These are phyloP conservation scores for Albatrellus sp. DNA, from an alignment of 1,284 basidiomycete species.

Conservation along the genomic window DNA sequence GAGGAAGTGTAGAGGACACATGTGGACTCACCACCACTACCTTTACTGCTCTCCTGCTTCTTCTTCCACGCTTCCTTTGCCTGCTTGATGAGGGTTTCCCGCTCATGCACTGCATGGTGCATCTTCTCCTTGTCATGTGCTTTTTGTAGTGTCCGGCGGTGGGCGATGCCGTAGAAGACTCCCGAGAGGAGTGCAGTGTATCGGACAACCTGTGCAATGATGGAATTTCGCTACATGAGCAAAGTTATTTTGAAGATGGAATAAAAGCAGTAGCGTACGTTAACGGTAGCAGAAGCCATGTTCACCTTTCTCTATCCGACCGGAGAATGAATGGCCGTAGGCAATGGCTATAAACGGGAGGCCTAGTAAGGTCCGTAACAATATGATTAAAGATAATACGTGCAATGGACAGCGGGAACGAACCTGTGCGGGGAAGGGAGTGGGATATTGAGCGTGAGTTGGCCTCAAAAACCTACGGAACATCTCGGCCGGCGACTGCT, in stretches of 20 bases:
- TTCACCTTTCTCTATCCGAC: constrained; percentile 11
- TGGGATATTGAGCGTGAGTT: constrained; percentile 2
- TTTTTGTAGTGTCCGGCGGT: constrained; percentile 83
- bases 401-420: not conserved
- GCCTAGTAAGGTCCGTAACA: not conserved
- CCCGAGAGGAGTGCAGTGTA: constrained; percentile 88
- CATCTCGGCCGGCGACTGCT: constrained; percentile 7
- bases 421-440: constrained; percentile 3
- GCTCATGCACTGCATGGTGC: constrained; percentile 56
- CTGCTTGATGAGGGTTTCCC: constrained; percentile 72
- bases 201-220: constrained; percentile 69
- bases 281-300: constrained; percentile 57
- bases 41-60: constrained; percentile 46
- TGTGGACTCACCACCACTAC: constrained; percentile 32
- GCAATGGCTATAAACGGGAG: constrained; percentile 3
- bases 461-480: constrained; percentile 5
- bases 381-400: not conserved
- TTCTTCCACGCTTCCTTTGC: constrained; percentile 87
- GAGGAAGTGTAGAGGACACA: not conserved
- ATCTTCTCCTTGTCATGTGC: constrained; percentile 64
- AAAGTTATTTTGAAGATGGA: not conserved
- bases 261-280: constrained; percentile 26
- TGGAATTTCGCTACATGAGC: not conserved
- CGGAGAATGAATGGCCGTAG: constrained; percentile 5
- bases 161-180: constrained; percentile 86